A percentile compares a stretch with the other conserved stretches of the same genome.
Conservation (phyloP, 2,329 filamentous ascomycete genomes). For the Aspergillus fumigatiaffinis region DNA sequence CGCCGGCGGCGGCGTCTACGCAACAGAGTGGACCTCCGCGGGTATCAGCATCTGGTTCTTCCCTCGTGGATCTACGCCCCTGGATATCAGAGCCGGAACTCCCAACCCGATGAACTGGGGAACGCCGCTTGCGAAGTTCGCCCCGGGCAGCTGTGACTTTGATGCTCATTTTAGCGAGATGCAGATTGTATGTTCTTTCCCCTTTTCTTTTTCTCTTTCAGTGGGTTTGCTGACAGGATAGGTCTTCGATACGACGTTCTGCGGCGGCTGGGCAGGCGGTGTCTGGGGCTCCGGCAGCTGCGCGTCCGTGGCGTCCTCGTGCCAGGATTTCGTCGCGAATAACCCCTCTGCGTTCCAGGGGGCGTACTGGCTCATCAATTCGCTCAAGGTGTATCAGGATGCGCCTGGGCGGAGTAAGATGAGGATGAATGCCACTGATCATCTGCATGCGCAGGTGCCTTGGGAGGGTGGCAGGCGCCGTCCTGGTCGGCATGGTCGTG, state of each 20-base stretch:
- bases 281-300: conserved; percentile 64
- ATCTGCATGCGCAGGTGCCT: neutral
- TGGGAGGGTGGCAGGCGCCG: neutral
- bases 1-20: conserved; percentile 66
- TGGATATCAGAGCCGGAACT: conserved; percentile 55
- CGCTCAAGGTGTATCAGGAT: conserved; percentile 60
- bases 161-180: conserved; percentile 65
- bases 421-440: neutral
- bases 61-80: conserved; percentile 61
- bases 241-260: conserved; percentile 73
- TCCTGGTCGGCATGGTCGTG: neutral
- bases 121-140: conserved; percentile 64
- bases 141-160: conserved; percentile 64
- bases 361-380: conserved; percentile 74
- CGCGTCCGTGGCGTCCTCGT: conserved; percentile 58
- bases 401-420: conserved; percentile 4
- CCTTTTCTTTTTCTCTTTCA: neutral
- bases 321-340: conserved; percentile 66
- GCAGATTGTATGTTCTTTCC: conserved; percentile 52
- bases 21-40: conserved; percentile 69
- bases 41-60: conserved; percentile 82
- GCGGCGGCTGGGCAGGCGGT: conserved; percentile 78
- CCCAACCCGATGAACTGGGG: conserved; percentile 70
- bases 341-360: conserved; percentile 68
- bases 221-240: too few species aligned